Conservation (phyloP, 2,329 filamentous ascomycete species). For the Monilinia aucupariae region DNA sequence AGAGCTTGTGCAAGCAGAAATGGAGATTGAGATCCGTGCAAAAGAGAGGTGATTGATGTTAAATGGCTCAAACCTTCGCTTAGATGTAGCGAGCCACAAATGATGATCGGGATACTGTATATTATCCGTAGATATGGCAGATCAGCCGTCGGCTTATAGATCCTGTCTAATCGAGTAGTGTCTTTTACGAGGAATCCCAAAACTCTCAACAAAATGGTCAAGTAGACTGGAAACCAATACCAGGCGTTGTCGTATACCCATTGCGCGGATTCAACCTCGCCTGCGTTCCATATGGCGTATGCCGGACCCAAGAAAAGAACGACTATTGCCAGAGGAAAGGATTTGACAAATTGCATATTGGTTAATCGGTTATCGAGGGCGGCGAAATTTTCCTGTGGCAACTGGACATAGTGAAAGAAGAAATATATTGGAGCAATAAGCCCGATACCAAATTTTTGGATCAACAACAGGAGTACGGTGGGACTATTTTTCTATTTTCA, state of each 20-base stretch:
- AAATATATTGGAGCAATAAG: conserved; percentile 37
- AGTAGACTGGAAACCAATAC: conserved; percentile 38
- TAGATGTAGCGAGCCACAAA: conserved; percentile 15
- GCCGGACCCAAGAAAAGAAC: conserved; percentile 30
- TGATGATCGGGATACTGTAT: conserved; percentile 1
- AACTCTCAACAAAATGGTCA: conserved; percentile 15
- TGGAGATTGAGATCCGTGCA: not conserved
- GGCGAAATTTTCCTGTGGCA: conserved; percentile 35
- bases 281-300: conserved; percentile 25
- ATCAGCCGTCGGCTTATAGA: conserved; percentile 12
- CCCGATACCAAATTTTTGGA: conserved; percentile 33
- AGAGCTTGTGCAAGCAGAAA: not conserved
- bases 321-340: conserved; percentile 32
- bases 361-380: conserved; percentile 35
- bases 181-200: not conserved
- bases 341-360: conserved; percentile 29
- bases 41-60: conserved; percentile 16
- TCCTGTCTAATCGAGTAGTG: conserved; percentile 1
- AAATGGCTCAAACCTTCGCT: conserved; percentile 28
- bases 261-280: conserved; percentile 25
- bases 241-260: conserved; percentile 36
- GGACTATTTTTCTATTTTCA: conserved; percentile 21
- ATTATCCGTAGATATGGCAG: conserved; percentile 23
- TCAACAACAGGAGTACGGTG: not conserved
- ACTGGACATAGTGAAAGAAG: conserved; percentile 37